Conservation (phyloP, 2,329 filamentous ascomycete genomes). For the Colletotrichum sp. region DNA sequence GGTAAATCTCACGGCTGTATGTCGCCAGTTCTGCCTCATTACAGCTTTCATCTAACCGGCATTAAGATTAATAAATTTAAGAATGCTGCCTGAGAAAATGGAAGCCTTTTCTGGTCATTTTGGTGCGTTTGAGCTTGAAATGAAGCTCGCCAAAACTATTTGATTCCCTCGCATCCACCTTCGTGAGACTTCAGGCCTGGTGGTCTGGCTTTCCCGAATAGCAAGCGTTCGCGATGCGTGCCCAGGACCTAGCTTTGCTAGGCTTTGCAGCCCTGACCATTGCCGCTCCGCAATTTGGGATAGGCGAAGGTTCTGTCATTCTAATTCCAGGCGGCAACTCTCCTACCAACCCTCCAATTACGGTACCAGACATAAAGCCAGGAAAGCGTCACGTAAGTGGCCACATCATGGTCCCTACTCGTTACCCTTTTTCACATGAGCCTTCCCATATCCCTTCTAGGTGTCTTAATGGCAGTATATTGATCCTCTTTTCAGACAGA, state of each 20-base stretch:
- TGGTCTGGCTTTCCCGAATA: too few species aligned
- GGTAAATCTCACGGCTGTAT: too few species aligned
- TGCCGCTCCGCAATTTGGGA: slow-evolving; percentile 2
- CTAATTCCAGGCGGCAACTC: background rate
- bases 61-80: too few species aligned
- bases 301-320: slow-evolving; percentile 1
- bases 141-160: too few species aligned
- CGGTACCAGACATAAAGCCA: background rate
- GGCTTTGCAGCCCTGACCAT: background rate
- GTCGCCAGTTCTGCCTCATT: too few species aligned
- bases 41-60: too few species aligned
- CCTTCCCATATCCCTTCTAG: background rate
- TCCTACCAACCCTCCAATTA: background rate
- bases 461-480: fast-evolving
- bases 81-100: too few species aligned
- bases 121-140: too few species aligned
- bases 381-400: background rate
- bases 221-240: background rate
- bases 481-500: background rate
- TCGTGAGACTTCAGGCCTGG: too few species aligned
- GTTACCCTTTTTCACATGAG: fast-evolving
- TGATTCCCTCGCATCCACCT: too few species aligned
- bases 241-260: background rate
- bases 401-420: too few species aligned
- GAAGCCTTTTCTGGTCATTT: too few species aligned